Percentiles rank a stretch among this genome's conserved stretches.
phyloP scores from a whole-genome alignment of 208 protist genomes.

The Trypanosomatidae sp. region DNA sequence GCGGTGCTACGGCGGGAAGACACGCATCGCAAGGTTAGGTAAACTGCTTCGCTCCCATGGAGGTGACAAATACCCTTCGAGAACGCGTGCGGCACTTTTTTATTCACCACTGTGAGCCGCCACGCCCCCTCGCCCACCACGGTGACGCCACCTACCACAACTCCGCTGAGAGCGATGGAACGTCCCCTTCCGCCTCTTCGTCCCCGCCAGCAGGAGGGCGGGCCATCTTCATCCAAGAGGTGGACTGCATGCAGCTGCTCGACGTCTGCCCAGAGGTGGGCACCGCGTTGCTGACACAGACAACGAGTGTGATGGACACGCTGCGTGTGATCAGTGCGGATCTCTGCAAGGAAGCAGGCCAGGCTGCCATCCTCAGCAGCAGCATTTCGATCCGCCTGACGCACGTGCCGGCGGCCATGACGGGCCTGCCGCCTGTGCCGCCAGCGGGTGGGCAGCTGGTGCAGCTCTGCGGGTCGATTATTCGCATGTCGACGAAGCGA shows the following conservation, averaged over 20 bases:
- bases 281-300: constrained; percentile 42
- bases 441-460: constrained; percentile 62
- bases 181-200: too few species aligned
- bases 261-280: constrained; percentile 47
- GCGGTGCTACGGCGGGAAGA: not conserved
- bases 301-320: constrained; percentile 39
- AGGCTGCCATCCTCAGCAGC: constrained; percentile 31
- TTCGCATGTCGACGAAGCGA: constrained; percentile 77
- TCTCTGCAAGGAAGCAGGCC: constrained; percentile 54
- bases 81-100: constrained; percentile 50
- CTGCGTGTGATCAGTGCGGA: constrained; percentile 46
- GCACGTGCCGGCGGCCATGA: constrained; percentile 60
- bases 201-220: constrained; percentile 28
- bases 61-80: constrained; percentile 2
- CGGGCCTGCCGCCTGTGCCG: constrained; percentile 58
- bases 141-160: too few species aligned
- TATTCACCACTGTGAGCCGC: constrained; percentile 61
- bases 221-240: constrained; percentile 56
- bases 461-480: constrained; percentile 78
- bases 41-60: constrained; percentile 18
- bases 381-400: constrained; percentile 70
- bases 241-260: constrained; percentile 82
- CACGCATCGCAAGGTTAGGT: not conserved
- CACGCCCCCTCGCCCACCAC: constrained; percentile 21
- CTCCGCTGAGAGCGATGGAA: too few species aligned